phyloP scores from a whole-genome alignment of 352 stramenopile species.

The Paralagenidium karlingii region DNA sequence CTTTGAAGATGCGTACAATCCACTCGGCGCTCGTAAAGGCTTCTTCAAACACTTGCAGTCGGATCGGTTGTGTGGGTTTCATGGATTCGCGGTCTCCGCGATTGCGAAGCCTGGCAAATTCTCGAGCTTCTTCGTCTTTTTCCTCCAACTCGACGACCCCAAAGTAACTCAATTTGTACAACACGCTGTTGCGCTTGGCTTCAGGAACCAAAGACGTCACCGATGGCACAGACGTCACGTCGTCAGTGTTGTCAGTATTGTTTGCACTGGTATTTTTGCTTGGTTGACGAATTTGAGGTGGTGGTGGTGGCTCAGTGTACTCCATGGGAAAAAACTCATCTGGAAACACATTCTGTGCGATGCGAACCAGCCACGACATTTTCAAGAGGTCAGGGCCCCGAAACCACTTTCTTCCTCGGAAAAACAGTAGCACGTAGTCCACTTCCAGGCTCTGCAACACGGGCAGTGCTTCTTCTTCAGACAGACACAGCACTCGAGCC shows the following conservation, averaged over 20 bases:
- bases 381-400: constrained; percentile 89
- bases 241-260: too few relatives aligned
- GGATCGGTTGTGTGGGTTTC: constrained; percentile 43
- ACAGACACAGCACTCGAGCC: constrained; percentile 61
- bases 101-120: constrained; percentile 3
- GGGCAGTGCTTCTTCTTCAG: constrained; percentile 49
- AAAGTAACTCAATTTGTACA: constrained; percentile 89
- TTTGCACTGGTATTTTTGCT: too few relatives aligned
- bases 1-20: constrained; percentile 87
- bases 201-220: too few relatives aligned
- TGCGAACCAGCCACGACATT: constrained; percentile 88
- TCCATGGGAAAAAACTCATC: constrained; percentile 78
- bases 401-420: constrained; percentile 56
- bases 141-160: constrained; percentile 42
- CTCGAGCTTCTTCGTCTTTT: not conserved
- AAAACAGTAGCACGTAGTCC: constrained; percentile 71
- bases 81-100: constrained; percentile 70
- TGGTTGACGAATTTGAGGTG: constrained; percentile 60
- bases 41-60: constrained; percentile 80
- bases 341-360: constrained; percentile 77
- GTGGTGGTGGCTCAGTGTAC: constrained; percentile 40
- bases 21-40: constrained; percentile 87
- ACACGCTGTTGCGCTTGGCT: constrained; percentile 74
- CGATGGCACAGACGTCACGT: too few relatives aligned
- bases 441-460: constrained; percentile 67